phyloP scores from a whole-genome alignment of 2,329 filamentous ascomycete species.

The Cytospora schulzeri region DNA sequence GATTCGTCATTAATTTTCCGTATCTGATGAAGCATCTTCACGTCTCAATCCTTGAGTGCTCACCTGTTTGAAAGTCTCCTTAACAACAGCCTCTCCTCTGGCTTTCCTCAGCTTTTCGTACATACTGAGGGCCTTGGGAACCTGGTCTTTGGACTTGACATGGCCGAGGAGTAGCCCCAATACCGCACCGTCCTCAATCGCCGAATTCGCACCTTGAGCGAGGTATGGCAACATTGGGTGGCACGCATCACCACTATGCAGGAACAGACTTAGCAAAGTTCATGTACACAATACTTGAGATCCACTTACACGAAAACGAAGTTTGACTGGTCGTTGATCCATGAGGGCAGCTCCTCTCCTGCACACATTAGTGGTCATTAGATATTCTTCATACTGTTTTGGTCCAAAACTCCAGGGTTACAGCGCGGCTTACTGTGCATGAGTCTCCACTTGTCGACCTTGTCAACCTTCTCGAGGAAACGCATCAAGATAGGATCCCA shows the following conservation, averaged over 20 bases:
- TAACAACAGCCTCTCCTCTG: conserved; percentile 56
- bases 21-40: neutral
- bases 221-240: conserved; percentile 66
- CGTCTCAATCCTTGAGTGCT: neutral
- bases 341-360: conserved; percentile 52
- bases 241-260: conserved; percentile 58
- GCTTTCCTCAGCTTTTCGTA: conserved; percentile 52
- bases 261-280: neutral
- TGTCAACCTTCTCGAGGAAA: conserved; percentile 53
- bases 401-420: no score
- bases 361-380: neutral
- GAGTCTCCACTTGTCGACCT: conserved; percentile 70
- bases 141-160: conserved; percentile 47
- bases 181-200: conserved; percentile 68
- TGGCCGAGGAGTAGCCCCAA: conserved; percentile 60
- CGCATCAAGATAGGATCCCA: conserved; percentile 64
- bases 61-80: conserved; percentile 57
- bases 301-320: conserved; percentile 50
- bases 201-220: conserved; percentile 68
- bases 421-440: conserved; percentile 49
- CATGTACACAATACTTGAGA: conserved; percentile 35
- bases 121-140: conserved; percentile 46
- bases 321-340: conserved; percentile 56
- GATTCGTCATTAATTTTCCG: neutral
- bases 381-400: neutral